phyloP scores from a whole-genome alignment of 2,329 filamentous ascomycete species.

The Dryadomyces sulphureus region DNA sequence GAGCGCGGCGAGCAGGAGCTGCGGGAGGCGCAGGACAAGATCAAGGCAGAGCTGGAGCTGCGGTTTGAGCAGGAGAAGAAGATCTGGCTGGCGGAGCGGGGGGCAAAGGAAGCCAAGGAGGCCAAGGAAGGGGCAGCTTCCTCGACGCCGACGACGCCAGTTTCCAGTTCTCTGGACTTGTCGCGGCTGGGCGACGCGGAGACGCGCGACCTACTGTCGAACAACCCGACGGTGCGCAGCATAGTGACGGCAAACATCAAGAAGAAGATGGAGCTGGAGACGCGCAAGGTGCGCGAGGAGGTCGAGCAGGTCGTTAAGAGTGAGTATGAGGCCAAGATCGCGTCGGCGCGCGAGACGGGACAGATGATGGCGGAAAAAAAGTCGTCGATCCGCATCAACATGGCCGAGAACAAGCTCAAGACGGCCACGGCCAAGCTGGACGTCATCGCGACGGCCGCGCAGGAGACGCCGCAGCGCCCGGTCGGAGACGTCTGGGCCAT shows the following conservation, averaged over 20 bases:
- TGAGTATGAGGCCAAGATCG: conserved; percentile 38
- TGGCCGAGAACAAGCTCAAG: conserved; percentile 56
- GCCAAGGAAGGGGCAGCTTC: conserved; percentile 10
- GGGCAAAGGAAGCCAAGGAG: too few relatives aligned
- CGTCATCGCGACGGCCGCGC: conserved; percentile 66
- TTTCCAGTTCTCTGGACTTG: conserved; percentile 29
- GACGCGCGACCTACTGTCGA: conserved; percentile 40
- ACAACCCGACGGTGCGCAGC: conserved; percentile 40
- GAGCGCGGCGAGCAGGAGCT: conserved; percentile 34
- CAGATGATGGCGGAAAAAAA: conserved; percentile 64
- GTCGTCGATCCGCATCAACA: conserved; percentile 58
- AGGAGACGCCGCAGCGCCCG: conserved; percentile 70
- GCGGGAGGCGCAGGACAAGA: conserved; percentile 36
- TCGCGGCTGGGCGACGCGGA: conserved; percentile 37
- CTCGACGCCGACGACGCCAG: conserved; percentile 11
- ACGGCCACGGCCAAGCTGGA: conserved; percentile 55
- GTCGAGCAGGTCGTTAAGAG: conserved; percentile 28
- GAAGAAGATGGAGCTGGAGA: conserved; percentile 53
- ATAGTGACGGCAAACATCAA: conserved; percentile 50
- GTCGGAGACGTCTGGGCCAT: conserved; percentile 79
- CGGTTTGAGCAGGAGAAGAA: conserved; percentile 47
- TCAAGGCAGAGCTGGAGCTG: conserved; percentile 29
- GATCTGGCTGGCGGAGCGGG: conserved; percentile 43
- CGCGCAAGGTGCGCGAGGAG: conserved; percentile 43
- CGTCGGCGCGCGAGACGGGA: conserved; percentile 44